Percentiles rank a stretch among this genome's conserved stretches.
Conservation (phyloP, 495 filamentous ascomycete species). For the Lichina pygmaea region DNA sequence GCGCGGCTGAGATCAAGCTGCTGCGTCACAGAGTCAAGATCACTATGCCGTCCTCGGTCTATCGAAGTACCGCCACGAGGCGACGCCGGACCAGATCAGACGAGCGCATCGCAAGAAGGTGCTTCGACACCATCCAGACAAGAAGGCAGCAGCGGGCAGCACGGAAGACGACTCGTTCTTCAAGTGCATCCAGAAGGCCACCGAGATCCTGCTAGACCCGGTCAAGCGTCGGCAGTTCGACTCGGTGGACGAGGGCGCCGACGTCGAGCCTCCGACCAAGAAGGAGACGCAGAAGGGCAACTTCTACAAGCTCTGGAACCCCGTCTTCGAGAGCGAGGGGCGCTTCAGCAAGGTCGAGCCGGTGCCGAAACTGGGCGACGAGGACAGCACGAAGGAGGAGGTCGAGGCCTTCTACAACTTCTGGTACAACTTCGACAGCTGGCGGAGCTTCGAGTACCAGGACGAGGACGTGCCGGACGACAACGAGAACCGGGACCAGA, state of each 20-base stretch:
- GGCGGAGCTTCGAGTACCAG: constrained; percentile 91
- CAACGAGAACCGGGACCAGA: constrained; percentile 96
- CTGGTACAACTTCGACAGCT: constrained; percentile 98
- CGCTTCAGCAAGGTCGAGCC: constrained; percentile 80
- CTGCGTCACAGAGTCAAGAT: constrained; percentile 47
- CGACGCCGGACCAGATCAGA: constrained; percentile 95
- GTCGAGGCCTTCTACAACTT: constrained; percentile 97
- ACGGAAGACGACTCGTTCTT: constrained; percentile 95
- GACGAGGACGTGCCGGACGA: constrained; percentile 98
- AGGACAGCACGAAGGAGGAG: constrained; percentile 60
- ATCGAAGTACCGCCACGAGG: constrained; percentile 67
- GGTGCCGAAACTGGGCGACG: constrained; percentile 63
- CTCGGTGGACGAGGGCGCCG: constrained; percentile 78
- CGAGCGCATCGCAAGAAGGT: constrained; percentile 98
- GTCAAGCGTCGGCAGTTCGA: constrained; percentile 86
- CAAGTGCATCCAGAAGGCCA: constrained; percentile 99
- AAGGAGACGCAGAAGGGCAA: constrained; percentile 62
- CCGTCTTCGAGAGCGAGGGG: constrained; percentile 65
- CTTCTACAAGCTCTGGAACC: constrained; percentile 82
- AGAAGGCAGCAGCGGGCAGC: constrained; percentile 73
- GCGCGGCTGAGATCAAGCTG: background rate
- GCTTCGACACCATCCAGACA: constrained; percentile 91
- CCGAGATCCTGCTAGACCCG: constrained; percentile 76
- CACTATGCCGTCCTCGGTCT: constrained; percentile 94
- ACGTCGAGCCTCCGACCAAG: constrained; percentile 76